A percentile compares a stretch with the other conserved stretches of the same genome.
phyloP scores from a whole-genome alignment of 805 yeast species.

The Priceomyces carsonii region DNA sequence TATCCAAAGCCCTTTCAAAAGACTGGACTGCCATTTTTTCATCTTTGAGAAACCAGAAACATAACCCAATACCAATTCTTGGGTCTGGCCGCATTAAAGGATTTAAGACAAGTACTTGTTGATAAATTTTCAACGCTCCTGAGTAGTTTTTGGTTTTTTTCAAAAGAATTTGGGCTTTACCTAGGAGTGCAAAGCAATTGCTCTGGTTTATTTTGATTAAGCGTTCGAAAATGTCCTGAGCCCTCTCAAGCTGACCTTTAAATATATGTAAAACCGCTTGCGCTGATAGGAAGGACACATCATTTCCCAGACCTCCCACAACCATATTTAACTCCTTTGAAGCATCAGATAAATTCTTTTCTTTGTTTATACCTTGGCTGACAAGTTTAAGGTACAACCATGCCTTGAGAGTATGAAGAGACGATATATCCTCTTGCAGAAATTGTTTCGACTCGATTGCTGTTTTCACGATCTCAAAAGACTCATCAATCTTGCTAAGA shows the following conservation, averaged over 20 bases:
- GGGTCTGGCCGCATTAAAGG: constrained; percentile 89
- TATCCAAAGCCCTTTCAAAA: constrained; percentile 77
- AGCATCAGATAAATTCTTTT: constrained; percentile 24
- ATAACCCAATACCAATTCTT: constrained; percentile 89
- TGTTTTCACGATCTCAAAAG: constrained; percentile 59
- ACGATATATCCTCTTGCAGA: constrained; percentile 43
- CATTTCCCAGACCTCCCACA: constrained; percentile 10
- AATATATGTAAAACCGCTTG: constrained; percentile 65
- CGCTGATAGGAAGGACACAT: constrained; percentile 54
- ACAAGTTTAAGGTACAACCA: constrained; percentile 66
- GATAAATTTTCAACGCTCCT: constrained; percentile 78
- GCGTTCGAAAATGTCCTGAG: constrained; percentile 66
- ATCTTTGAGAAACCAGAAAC: constrained; percentile 88
- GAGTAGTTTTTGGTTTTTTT: constrained; percentile 66
- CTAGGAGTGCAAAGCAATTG: constrained; percentile 75
- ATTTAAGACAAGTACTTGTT: constrained; percentile 72
- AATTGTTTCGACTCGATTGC: constrained; percentile 51
- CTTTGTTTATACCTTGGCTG: constrained; percentile 25
- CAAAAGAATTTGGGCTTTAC: constrained; percentile 80
- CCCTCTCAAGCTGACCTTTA: constrained; percentile 66
- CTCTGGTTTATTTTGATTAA: constrained; percentile 54
- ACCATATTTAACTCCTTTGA: constrained; percentile 19
- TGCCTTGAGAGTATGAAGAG: constrained; percentile 61
- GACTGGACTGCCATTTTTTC: constrained; percentile 72
- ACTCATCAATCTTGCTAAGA: constrained; percentile 57